A percentile compares a stretch with the other conserved stretches of the same genome.
Conservation (phyloP, 2,329 filamentous ascomycete genomes). For the Fusarium burgessii region DNA sequence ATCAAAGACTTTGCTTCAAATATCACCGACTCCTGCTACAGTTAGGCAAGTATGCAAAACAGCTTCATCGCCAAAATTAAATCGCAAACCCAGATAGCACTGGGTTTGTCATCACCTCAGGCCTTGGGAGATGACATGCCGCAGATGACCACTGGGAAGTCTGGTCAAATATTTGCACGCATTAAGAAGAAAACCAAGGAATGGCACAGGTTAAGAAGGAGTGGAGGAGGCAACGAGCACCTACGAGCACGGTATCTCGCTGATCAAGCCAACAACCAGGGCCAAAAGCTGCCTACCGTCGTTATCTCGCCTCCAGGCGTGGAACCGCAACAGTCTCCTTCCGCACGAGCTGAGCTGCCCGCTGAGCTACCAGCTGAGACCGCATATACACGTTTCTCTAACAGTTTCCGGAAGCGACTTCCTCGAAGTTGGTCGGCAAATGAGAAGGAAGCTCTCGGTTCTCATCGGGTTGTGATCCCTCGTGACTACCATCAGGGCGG, state of each 20-base stretch:
- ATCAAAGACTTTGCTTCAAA: neutral
- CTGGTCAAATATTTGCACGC: neutral
- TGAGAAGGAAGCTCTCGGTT: constrained; percentile 2
- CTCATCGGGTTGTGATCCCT: neutral
- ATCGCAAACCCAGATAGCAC: neutral
- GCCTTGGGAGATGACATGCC: neutral
- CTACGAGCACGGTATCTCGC: neutral
- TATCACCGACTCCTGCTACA: neutral
- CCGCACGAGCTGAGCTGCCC: neutral
- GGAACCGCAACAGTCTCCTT: neutral
- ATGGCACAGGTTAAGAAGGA: neutral
- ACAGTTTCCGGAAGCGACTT: neutral
- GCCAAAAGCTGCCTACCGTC: neutral
- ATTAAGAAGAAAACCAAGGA: neutral
- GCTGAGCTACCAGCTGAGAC: neutral
- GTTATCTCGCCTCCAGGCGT: neutral
- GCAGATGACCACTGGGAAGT: neutral
- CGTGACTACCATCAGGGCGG: too few relatives aligned
- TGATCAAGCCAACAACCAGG: neutral
- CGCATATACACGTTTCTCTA: neutral
- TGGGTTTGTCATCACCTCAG: neutral
- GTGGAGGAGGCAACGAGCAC: neutral
- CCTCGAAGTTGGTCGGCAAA: neutral
- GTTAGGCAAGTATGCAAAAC: constrained; percentile 4
- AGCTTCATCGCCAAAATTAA: neutral